Percentiles rank a stretch among this genome's conserved stretches.
Conservation (phyloP, 2,329 filamentous ascomycete species). For the Pyricularia grisea region DNA sequence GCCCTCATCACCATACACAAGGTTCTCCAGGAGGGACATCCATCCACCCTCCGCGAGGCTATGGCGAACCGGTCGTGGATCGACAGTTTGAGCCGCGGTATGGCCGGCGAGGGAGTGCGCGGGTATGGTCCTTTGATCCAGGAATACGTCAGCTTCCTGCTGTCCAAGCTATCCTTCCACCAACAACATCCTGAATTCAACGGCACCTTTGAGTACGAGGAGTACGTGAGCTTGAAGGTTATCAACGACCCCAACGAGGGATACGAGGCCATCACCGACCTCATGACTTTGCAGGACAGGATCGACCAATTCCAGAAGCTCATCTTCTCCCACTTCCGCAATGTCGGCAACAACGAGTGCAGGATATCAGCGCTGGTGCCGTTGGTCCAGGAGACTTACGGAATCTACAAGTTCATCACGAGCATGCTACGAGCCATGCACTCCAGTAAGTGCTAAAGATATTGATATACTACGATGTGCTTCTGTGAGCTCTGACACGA, state of each 20-base stretch:
- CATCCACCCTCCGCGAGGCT: slow-evolving; percentile 76
- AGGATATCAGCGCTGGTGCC: slow-evolving; percentile 89
- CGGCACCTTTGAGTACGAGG: slow-evolving; percentile 96
- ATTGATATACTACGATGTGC: not conserved
- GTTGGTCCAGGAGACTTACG: slow-evolving; percentile 94
- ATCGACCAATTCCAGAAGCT: slow-evolving; percentile 98
- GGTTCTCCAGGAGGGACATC: slow-evolving; percentile 93
- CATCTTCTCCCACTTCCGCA: slow-evolving; percentile 93
- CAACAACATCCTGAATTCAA: slow-evolving; percentile 97
- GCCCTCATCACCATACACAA: slow-evolving; percentile 96
- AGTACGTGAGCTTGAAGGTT: slow-evolving; percentile 94
- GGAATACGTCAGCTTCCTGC: slow-evolving; percentile 93
- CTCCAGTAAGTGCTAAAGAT: slow-evolving; percentile 52
- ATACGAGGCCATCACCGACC: slow-evolving; percentile 89
- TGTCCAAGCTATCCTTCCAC: slow-evolving; percentile 94
- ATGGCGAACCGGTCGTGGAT: slow-evolving; percentile 86
- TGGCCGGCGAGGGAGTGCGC: slow-evolving; percentile 73
- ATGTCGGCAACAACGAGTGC: slow-evolving; percentile 90
- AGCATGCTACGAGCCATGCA: slow-evolving; percentile 99
- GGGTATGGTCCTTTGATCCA: slow-evolving; percentile 88
- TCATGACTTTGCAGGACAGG: slow-evolving; percentile 95
- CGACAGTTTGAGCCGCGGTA: slow-evolving; percentile 79
- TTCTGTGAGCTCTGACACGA: slow-evolving; percentile 11
- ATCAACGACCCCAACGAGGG: slow-evolving; percentile 99
- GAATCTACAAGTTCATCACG: slow-evolving; percentile 98